Percentiles rank a stretch among this genome's conserved stretches.
Conservation (phyloP, 768 basidiomycete genomes). For the Rhizopogon vulgaris region DNA sequence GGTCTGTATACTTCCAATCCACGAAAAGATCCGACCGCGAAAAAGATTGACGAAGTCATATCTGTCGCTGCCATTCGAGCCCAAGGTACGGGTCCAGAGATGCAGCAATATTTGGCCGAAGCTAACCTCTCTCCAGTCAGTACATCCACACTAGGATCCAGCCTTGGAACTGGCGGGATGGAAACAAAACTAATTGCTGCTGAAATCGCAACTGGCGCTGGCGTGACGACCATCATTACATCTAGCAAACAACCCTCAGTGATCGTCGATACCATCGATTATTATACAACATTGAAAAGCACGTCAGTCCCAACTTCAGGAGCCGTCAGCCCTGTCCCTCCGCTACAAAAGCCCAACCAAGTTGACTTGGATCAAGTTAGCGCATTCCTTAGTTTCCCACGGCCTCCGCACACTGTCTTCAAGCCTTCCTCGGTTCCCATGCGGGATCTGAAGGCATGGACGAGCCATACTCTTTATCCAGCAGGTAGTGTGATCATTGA, state of each 20-base stretch:
- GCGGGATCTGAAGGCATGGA: slow-evolving; percentile 92
- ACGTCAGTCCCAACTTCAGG: slow-evolving; percentile 30
- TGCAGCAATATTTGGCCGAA: neutral
- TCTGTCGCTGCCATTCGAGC: slow-evolving; percentile 78
- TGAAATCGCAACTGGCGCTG: slow-evolving; percentile 93
- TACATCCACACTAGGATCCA: slow-evolving; percentile 87
- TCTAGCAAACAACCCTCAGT: slow-evolving; percentile 73
- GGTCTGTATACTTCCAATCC: slow-evolving; percentile 95
- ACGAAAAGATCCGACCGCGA: slow-evolving; percentile 78
- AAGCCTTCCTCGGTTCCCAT: slow-evolving; percentile 64
- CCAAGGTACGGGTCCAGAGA: slow-evolving; percentile 48
- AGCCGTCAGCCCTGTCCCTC: slow-evolving; percentile 18
- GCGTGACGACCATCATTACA: slow-evolving; percentile 87
- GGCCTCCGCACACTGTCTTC: slow-evolving; percentile 89
- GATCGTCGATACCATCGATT: slow-evolving; percentile 79
- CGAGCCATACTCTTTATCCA: slow-evolving; percentile 88
- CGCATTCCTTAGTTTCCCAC: slow-evolving; percentile 18
- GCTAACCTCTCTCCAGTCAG: slow-evolving; percentile 52
- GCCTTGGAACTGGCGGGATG: slow-evolving; percentile 96
- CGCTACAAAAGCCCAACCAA: slow-evolving; percentile 10
- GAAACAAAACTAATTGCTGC: slow-evolving; percentile 98
- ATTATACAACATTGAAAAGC: slow-evolving; percentile 44
- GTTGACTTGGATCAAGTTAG: slow-evolving; percentile 21
- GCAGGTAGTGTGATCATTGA: slow-evolving; percentile 88
- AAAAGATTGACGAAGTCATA: slow-evolving; percentile 73